Conservation (phyloP, 805 yeast genomes). For the Isabelozyma pseudorhagii region DNA sequence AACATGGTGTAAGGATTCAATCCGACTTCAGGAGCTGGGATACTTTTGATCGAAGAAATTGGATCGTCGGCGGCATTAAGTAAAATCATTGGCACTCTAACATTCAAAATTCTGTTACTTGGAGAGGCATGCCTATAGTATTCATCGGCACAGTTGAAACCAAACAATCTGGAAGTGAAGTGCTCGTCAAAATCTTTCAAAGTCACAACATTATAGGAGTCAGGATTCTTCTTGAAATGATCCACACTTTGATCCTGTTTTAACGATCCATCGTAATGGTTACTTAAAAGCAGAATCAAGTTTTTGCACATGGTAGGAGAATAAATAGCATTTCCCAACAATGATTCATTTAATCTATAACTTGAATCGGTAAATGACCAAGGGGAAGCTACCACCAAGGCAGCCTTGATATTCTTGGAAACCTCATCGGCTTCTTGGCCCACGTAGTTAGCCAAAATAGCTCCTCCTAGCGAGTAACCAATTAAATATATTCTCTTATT, state of each 20-base stretch:
- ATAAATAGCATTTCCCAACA: constrained; percentile 35
- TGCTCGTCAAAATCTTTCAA: constrained; percentile 58
- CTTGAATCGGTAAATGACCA: constrained; percentile 67
- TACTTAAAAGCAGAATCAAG: constrained; percentile 27
- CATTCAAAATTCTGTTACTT: constrained; percentile 48
- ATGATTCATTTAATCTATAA: constrained; percentile 41
- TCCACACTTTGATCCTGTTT: constrained; percentile 18
- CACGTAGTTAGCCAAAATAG: constrained; percentile 61
- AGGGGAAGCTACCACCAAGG: constrained; percentile 61
- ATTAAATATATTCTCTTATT: constrained; percentile 59
- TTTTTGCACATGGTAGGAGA: constrained; percentile 43
- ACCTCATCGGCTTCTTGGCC: constrained; percentile 58
- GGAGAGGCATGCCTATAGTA: constrained; percentile 70
- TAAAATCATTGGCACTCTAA: constrained; percentile 61
- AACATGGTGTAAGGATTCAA: constrained; percentile 58
- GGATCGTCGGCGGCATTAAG: constrained; percentile 69
- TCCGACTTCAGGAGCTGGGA: constrained; percentile 49
- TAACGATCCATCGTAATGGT: constrained; percentile 28
- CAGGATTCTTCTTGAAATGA: constrained; percentile 27
- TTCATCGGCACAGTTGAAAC: constrained; percentile 57
- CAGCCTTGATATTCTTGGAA: constrained; percentile 51
- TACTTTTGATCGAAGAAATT: constrained; percentile 48
- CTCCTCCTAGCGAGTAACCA: constrained; percentile 75
- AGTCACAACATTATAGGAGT: constrained; percentile 26
- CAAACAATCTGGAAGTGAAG: constrained; percentile 61